Base-by-base conservation (phyloP, 2,329 filamentous ascomycete species). In the Fusarium brevicatenulatum region DNA sequence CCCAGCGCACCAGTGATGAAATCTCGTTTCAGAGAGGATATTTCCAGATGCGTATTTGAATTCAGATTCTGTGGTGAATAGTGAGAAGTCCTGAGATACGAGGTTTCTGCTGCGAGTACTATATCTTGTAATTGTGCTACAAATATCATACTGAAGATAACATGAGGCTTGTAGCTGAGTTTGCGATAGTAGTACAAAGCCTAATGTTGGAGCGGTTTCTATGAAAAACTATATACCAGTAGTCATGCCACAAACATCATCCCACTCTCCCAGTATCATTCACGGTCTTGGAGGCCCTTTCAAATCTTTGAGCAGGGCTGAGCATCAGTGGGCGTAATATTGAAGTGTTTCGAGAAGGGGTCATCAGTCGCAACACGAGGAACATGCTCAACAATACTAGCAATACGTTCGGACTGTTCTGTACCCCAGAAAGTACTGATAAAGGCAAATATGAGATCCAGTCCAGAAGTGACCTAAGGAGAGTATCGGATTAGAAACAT, bases 311-410 rank as follows among this genome's bases (percentile, higher is more conserved):
- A 39, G 23, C 74, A 77, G 36, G 76, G 76, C 34, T 66, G 74
- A 36, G 62, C 52, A 16, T 66, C 57, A 13, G 79, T 78, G 32
- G 71, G 76, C 8, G 71, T 63, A 28, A 80, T 72, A 43, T 71
- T 70, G 52, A 71, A 78, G 54, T 76, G 72, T 7, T 63, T 63
- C 2, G 80, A 64, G 55, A 81, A 81, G 11, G 77, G 78, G 54
- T 81, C 80, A 39, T 80, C 76, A 25, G 74, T 64, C 23, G 78
- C 73, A 21, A 62, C 50, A 19, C 74, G 73, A 4, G 80, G 75
- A n/a, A 73, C 83, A 81, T 91, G 90, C 80, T 92, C 90, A 73
- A 88, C 85, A 46, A 79, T 78, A 70, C 84, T 83, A 18, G 86
- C 85, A 44, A 90, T 80, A 9, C 72, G 71, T 54, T 82, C 77